These are phyloP conservation scores for Globisporangium middletonii DNA, from an alignment of 352 stramenopile genomes.

Conservation along the genomic window DNA sequence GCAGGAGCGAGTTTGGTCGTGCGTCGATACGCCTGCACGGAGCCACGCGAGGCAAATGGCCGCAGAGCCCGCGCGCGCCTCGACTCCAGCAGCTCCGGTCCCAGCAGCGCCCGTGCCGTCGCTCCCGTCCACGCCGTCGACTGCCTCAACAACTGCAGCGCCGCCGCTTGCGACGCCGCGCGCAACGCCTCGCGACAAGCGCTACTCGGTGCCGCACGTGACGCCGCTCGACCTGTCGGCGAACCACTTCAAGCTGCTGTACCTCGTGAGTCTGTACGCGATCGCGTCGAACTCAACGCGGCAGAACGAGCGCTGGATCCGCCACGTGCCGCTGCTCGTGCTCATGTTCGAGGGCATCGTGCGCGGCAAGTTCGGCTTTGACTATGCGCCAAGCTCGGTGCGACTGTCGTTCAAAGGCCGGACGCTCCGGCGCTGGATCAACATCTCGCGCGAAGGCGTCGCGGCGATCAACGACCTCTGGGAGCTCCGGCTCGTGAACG, in stretches of 20 bases:
- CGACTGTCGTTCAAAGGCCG: constrained; percentile 91
- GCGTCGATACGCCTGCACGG: no score
- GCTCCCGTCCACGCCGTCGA: no score
- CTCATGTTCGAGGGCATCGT: constrained; percentile 97
- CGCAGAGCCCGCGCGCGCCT: no score
- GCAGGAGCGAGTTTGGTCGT: no score
- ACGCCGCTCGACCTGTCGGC: constrained; percentile 66
- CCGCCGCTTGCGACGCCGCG: not conserved
- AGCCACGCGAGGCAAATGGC: no score
- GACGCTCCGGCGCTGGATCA: constrained; percentile 83
- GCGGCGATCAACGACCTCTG: constrained; percentile 93
- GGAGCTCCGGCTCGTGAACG: constrained; percentile 91
- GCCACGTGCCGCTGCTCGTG: constrained; percentile 93
- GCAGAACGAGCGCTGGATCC: constrained; percentile 94
- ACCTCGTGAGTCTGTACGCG: constrained; percentile 94
- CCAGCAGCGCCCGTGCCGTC: no score
- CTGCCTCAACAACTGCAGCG: not conserved
- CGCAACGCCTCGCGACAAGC: no score
- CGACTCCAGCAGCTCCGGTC: no score
- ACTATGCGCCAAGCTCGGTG: constrained; percentile 94
- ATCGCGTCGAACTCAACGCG: constrained; percentile 82
- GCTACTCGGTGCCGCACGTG: not conserved
- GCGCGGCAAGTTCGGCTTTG: constrained; percentile 92
- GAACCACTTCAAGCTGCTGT: constrained; percentile 96
- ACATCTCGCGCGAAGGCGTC: constrained; percentile 94